phyloP scores from a whole-genome alignment of 2,329 filamentous ascomycete genomes.

The Colletotrichum gigasporum region DNA sequence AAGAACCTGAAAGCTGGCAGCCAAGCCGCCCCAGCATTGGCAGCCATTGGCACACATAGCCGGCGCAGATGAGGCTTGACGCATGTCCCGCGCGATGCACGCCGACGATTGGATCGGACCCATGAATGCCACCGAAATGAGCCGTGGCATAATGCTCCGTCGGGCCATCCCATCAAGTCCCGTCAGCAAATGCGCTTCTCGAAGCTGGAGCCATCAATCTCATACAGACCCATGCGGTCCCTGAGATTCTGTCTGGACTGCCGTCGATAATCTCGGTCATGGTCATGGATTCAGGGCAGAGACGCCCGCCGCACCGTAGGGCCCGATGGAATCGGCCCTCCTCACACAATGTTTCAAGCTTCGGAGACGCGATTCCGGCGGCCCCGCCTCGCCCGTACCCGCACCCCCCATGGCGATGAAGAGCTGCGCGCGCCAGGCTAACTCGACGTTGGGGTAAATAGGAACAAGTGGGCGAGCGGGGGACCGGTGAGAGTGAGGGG shows the following conservation, averaged over 20 bases:
- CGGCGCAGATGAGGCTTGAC: slow-evolving; percentile 6
- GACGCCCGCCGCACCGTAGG: background rate
- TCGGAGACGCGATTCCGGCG: slow-evolving; percentile 12
- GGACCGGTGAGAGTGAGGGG: background rate
- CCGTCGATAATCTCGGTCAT: no score
- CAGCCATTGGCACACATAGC: background rate
- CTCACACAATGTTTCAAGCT: slow-evolving; percentile 1
- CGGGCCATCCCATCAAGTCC: background rate
- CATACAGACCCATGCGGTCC: background rate
- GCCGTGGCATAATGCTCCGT: background rate
- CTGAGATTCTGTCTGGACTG: background rate
- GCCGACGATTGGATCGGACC: slow-evolving; percentile 6
- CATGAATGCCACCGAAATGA: slow-evolving; percentile 14
- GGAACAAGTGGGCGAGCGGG: background rate
- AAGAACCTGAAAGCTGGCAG: background rate
- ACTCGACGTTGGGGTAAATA: slow-evolving; percentile 13
- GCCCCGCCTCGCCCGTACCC: background rate
- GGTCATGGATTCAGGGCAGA: background rate
- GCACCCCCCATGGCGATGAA: background rate
- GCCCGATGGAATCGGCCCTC: slow-evolving; percentile 4
- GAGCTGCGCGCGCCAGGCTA: slow-evolving; percentile 1
- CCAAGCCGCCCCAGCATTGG: no score
- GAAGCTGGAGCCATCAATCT: background rate
- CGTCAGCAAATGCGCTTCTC: background rate
- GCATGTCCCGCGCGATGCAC: background rate